Percentiles rank a stretch among this genome's conserved stretches.
Evolutionary conservation across 768 basidiomycete species (phyloP).

Genomic region (Amanita rimosa): DNA sequence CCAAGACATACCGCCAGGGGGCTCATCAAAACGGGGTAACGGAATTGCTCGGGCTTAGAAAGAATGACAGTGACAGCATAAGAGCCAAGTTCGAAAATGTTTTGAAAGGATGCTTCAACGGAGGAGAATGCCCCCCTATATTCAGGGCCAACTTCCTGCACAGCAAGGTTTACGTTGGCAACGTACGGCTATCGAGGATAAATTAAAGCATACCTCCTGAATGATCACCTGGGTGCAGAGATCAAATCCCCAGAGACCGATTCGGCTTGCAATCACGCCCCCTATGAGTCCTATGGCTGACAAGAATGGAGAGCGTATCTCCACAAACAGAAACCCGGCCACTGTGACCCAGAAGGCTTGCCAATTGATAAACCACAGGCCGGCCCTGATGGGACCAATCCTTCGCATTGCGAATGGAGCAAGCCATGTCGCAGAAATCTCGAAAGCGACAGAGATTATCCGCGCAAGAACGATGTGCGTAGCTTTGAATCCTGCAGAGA

Average conservation of each 20-base stretch:
- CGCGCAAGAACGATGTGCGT: constrained; percentile 14
- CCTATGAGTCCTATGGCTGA: constrained; percentile 12
- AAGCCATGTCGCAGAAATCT: constrained; percentile 18
- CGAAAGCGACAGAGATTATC: constrained; percentile 13
- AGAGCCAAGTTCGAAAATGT: constrained; percentile 15
- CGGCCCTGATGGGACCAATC: constrained; percentile 16
- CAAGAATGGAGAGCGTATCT: constrained; percentile 3
- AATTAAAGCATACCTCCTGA: constrained; percentile 12
- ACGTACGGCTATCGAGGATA: not conserved
- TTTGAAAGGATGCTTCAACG: constrained; percentile 17
- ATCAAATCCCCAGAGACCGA: constrained; percentile 21
- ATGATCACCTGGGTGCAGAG: constrained; percentile 16
- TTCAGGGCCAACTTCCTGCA: constrained; percentile 13
- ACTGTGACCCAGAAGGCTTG: constrained; percentile 15
- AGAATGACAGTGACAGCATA: constrained; percentile 15
- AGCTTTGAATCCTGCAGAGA: constrained; percentile 14
- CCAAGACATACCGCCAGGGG: constrained; percentile 9
- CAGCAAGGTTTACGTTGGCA: not conserved
- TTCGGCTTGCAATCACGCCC: constrained; percentile 15
- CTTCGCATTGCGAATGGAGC: constrained; percentile 13
- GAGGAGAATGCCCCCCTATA: constrained; percentile 16
- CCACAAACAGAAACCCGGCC: constrained; percentile 11
- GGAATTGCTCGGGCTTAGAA: constrained; percentile 17
- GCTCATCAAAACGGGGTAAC: constrained; percentile 15
- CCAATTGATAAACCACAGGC: constrained; percentile 19